Evolutionary conservation across 176 grass and related monocot genomes (phyloP), one percentile per base, ranked within the genome.

Genomic region (Thinopyrum elongatum): DNA sequence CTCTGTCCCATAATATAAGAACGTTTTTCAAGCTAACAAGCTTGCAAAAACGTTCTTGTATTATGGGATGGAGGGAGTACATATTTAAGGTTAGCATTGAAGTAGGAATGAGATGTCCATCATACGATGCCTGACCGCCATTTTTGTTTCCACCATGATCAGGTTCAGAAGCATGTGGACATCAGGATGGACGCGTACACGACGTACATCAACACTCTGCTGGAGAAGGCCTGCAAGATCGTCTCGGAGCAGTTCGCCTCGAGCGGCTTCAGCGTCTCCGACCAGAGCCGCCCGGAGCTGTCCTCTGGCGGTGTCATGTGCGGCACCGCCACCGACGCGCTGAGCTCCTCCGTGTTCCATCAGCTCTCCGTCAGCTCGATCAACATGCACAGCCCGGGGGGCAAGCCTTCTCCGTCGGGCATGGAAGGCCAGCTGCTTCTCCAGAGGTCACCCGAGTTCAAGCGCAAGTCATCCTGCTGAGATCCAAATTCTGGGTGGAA

Each of bases 161-260:
- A 96, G 97, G 92, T 97, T 76, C 94, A 99, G 83, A 99, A 97
- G 80, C 97, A 94, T 73, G 92, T 99, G 25, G 94, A 99, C 72
- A 96, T 99, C 73, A 79, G 97, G 91, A 97, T 91, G 82, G 94
- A 96, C 69, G 94, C 94, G 14, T 92, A 94, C 58, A 88, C 92
- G 12, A 99, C 94, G 55, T 99, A 99, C 88, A 94, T 99, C 9
- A 89, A 99, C 60, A 86, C 94, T 12, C 85, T 99, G 39, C 87
- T 99, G 53, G 97, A 90, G 65, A 98, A 89, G 60, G 97, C 97
- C 70, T 99, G 85, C 72, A 96, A 99, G 83, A 89, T 99, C 2
- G 97, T 95, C 27, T 93, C 97, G 5, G 97, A 96, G 80, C 97
- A 99, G 86, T 88, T 99, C 1, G 85, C 85, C 17, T 91, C 89